Base-by-base conservation (phyloP, 371 early-diverging fungal genomes). In the Apophysomyces trapeziformis region DNA sequence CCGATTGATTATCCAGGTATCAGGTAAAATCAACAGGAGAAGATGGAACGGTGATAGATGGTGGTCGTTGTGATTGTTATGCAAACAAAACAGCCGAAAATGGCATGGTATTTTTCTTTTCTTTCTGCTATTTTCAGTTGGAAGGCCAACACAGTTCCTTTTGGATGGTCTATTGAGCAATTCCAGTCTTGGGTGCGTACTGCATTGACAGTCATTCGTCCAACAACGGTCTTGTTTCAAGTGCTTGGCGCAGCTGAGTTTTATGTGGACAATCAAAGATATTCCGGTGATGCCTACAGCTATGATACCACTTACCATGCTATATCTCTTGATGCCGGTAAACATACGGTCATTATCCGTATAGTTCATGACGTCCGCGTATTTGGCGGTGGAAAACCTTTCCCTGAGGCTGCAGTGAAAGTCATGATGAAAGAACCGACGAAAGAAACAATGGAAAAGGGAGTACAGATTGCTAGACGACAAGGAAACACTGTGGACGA, bases 341-440 rank as follows among this genome's bases (percentile, higher is more conserved):
- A 45, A 2, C 88, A 91, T 63, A 70, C 58, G 0, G 60, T 91
- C 1, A 80, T 82, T 45, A 79, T 90, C 4, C 79, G 85, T 41
- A 71, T 86, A 6, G 78, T 83, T 0, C 83, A 88, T 76, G 92
- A 91, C 65, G 84, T 89, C 1, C 82, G 92, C 2, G 71, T 87
- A 8, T 87, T 86, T 76, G 89, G 90, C 8, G 76, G 76, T 4
- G 87, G 84, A 50, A 77, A 68, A 8, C 39, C 73, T 11, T 82
- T 84, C 12, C 89, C 90, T 7, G 74, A 72, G 60, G 63, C 77
- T 47, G 57, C 45, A 8, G 87, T 84, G 58, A n/a, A 58, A n/a
- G 64, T 70, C 0, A n/a, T 14, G 13, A 5, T 70, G 21, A 18
- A 16, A 21, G 54, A 50, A 26, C 54, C 21, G 21, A 18, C 16